A percentile compares a stretch with the other conserved stretches of the same genome.
These are phyloP conservation scores for Phytophthora sp. DNA, from an alignment of 352 stramenopile genomes.

Conservation along the genomic window DNA sequence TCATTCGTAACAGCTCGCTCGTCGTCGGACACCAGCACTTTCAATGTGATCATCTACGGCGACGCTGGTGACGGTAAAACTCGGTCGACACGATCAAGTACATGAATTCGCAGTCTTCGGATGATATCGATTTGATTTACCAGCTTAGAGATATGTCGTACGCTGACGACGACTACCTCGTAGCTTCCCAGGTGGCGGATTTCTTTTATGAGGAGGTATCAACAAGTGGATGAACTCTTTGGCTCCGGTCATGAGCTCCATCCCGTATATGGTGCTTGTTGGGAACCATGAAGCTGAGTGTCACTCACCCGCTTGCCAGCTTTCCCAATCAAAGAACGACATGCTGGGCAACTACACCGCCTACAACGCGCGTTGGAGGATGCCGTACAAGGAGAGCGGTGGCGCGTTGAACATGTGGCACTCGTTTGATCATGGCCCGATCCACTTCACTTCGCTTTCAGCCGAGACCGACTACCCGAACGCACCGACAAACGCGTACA, in stretches of 20 bases:
- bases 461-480: constrained; percentile 71
- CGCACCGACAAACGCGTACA: constrained; percentile 40
- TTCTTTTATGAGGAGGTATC: constrained; percentile 89
- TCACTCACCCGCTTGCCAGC: constrained; percentile 49
- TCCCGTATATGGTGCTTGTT: constrained; percentile 86
- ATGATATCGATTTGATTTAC: constrained; percentile 64
- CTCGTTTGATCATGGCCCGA: constrained; percentile 56
- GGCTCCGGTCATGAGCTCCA: constrained; percentile 41
- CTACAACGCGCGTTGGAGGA: constrained; percentile 53
- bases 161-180: constrained; percentile 31
- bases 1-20: constrained; percentile 38
- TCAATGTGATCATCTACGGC: constrained; percentile 58
- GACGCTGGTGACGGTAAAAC: constrained; percentile 53
- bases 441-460: constrained; percentile 86
- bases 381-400: constrained; percentile 47
- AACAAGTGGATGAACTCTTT: constrained; percentile 85
- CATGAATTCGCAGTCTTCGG: constrained; percentile 36
- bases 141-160: constrained; percentile 77
- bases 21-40: constrained; percentile 33
- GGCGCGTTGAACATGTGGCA: constrained; percentile 60
- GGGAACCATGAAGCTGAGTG: constrained; percentile 91
- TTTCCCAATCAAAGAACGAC: constrained; percentile 44
- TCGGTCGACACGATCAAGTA: constrained; percentile 37
- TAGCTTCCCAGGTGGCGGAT: constrained; percentile 27
- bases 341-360: constrained; percentile 65